These are phyloP conservation scores for Trichophyton mentagrophytes DNA, from an alignment of 2,329 filamentous ascomycete genomes.

Conservation along the genomic window DNA sequence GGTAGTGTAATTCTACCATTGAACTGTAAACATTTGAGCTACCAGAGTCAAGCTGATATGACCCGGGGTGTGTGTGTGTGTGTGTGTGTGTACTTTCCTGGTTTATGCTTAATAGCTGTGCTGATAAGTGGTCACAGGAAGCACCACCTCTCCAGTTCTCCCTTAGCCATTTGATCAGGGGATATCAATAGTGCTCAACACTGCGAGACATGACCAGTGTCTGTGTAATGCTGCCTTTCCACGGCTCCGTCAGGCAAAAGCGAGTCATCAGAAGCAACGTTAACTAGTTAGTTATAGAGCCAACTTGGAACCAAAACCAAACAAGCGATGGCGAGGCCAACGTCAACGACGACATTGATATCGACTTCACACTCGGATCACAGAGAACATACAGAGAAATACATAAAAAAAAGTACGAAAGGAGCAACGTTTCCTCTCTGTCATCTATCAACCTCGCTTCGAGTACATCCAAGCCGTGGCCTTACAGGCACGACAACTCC, in stretches of 20 bases:
- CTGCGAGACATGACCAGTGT: neutral
- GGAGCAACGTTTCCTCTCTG: neutral
- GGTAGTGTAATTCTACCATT: too few species aligned
- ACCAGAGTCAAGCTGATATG: too few species aligned
- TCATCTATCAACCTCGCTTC: neutral
- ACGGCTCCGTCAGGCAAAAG: neutral
- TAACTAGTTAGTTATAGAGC: neutral
- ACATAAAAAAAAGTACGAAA: neutral
- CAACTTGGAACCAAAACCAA: neutral
- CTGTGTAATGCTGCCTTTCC: neutral
- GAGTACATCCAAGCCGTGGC: neutral
- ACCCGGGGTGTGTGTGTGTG: too few species aligned
- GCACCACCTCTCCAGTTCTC: too few species aligned
- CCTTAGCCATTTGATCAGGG: neutral
- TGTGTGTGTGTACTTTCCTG: too few species aligned
- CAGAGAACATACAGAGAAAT: too few species aligned
- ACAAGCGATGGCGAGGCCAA: neutral
- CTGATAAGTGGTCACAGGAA: too few species aligned
- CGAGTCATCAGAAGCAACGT: neutral
- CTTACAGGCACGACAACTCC: neutral
- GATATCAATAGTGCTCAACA: neutral
- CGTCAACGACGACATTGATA: neutral
- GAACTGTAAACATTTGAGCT: too few species aligned
- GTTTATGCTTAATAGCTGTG: too few species aligned
- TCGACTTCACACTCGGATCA: neutral